Evolutionary conservation across 495 filamentous ascomycete genomes (phyloP).

Genomic region (Penicillium atrosanguineum): DNA sequence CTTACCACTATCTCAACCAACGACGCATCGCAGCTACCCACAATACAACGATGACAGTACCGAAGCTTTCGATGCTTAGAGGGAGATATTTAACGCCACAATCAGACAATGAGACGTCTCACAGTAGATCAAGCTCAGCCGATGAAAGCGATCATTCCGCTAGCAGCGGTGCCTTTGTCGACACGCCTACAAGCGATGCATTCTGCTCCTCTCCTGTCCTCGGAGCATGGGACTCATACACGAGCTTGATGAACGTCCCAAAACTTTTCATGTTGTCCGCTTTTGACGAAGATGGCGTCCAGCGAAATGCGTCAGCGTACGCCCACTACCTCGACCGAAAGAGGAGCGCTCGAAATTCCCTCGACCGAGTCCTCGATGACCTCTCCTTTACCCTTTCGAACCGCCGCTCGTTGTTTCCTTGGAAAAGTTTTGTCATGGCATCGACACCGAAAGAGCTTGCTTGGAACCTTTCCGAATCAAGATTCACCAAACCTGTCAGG

Average conservation of each 20-base stretch:
- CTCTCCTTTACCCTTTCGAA: slow-evolving; percentile 25
- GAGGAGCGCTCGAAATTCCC: background rate
- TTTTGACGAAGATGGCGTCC: slow-evolving; percentile 32
- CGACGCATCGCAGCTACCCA: slow-evolving; percentile 9
- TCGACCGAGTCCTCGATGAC: slow-evolving; percentile 17
- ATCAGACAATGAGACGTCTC: background rate
- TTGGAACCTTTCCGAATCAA: slow-evolving; percentile 14
- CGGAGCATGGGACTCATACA: background rate
- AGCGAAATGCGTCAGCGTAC: slow-evolving; percentile 21
- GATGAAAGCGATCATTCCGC: slow-evolving; percentile 10
- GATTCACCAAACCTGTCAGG: slow-evolving; percentile 18
- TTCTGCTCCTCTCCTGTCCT: slow-evolving; percentile 4
- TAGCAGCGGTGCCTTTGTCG: slow-evolving; percentile 5
- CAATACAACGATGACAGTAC: background rate
- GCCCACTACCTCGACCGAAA: slow-evolving; percentile 18
- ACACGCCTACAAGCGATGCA: slow-evolving; percentile 14
- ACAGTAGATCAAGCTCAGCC: slow-evolving; percentile 2
- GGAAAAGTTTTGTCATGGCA: slow-evolving; percentile 25
- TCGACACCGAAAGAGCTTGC: slow-evolving; percentile 22
- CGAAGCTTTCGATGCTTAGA: background rate
- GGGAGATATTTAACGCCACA: background rate
- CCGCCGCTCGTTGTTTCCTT: slow-evolving; percentile 23
- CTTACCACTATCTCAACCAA: slow-evolving; percentile 18
- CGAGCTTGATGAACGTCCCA: slow-evolving; percentile 10
- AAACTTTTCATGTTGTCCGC: slow-evolving; percentile 26